phyloP scores from a whole-genome alignment of 257 asterid species.

The Gardenia jasminoides region DNA sequence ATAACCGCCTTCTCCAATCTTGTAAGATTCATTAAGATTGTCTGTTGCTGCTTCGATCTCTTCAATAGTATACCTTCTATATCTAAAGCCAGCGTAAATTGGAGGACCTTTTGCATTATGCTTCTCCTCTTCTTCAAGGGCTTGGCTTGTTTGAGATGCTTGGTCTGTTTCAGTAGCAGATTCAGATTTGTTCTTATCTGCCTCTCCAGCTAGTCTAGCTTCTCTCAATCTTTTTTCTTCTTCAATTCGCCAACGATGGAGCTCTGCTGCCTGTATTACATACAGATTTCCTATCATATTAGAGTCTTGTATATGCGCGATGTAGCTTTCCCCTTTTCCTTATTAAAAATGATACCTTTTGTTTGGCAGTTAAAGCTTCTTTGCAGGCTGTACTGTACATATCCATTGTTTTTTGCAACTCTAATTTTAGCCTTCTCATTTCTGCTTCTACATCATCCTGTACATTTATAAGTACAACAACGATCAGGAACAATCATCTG shows the following conservation, averaged over 20 bases:
- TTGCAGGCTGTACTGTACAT: constrained; percentile 82
- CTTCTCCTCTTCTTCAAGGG: constrained; percentile 21
- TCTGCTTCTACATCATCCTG: constrained; percentile 82
- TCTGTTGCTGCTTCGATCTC: constrained; percentile 86
- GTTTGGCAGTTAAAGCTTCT: constrained; percentile 68
- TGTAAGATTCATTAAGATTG: constrained; percentile 41
- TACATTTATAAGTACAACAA: constrained; percentile 1
- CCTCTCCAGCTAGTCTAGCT: constrained; percentile 45
- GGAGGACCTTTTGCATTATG: neutral
- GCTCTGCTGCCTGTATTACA: constrained; percentile 60
- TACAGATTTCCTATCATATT: neutral
- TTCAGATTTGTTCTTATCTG: constrained; percentile 36
- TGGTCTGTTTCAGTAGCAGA: constrained; percentile 38
- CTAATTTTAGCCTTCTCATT: constrained; percentile 82
- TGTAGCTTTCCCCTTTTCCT: neutral
- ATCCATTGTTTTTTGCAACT: constrained; percentile 77
- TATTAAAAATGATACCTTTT: constrained; percentile 45
- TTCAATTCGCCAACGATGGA: constrained; percentile 64
- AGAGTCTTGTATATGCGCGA: neutral
- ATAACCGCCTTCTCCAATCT: constrained; percentile 94
- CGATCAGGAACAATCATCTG: constrained; percentile 2
- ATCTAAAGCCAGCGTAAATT: constrained; percentile 29
- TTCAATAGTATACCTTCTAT: constrained; percentile 64
- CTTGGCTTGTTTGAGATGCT: constrained; percentile 47
- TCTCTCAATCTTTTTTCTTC: constrained; percentile 70